A percentile compares a stretch with the other conserved stretches of the same genome.
phyloP scores from a whole-genome alignment of 441 rosid genomes.

The Pelargonium citronellum region DNA sequence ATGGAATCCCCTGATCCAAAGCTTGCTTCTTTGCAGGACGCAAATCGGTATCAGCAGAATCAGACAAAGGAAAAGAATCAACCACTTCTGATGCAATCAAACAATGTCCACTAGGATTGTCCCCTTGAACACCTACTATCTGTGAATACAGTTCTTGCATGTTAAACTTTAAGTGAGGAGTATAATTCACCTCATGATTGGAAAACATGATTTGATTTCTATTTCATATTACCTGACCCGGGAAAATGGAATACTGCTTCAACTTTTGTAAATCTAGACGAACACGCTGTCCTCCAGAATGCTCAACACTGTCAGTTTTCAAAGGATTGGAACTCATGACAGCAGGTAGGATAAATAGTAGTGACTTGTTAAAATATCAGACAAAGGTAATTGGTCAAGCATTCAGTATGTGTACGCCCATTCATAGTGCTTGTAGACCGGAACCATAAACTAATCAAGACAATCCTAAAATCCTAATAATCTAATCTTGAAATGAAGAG shows the following conservation, averaged over 20 bases:
- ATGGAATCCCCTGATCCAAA: conserved; percentile 45
- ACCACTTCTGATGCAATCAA: conserved; percentile 71
- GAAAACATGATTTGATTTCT: conserved; percentile 12
- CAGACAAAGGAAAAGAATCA: conserved; percentile 57
- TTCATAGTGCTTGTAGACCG: conserved; percentile 1
- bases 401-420: neutral
- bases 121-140: conserved; percentile 86
- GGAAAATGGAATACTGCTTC: conserved; percentile 74
- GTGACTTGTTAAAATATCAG: neutral
- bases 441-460: conserved; percentile 2
- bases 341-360: neutral
- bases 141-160: conserved; percentile 30
- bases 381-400: conserved; percentile 4
- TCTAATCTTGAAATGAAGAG: neutral
- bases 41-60: conserved; percentile 31
- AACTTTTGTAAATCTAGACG: conserved; percentile 71
- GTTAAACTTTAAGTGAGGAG: conserved; percentile 18
- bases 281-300: conserved; percentile 81
- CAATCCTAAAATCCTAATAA: neutral
- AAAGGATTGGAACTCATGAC: conserved; percentile 18
- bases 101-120: conserved; percentile 96
- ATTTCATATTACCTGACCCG: conserved; percentile 68
- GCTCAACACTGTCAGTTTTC: conserved; percentile 54
- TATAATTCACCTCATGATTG: neutral
- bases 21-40: conserved; percentile 80